Base-by-base conservation (phyloP, 768 basidiomycete genomes). In the Leccinum ochraceum region DNA sequence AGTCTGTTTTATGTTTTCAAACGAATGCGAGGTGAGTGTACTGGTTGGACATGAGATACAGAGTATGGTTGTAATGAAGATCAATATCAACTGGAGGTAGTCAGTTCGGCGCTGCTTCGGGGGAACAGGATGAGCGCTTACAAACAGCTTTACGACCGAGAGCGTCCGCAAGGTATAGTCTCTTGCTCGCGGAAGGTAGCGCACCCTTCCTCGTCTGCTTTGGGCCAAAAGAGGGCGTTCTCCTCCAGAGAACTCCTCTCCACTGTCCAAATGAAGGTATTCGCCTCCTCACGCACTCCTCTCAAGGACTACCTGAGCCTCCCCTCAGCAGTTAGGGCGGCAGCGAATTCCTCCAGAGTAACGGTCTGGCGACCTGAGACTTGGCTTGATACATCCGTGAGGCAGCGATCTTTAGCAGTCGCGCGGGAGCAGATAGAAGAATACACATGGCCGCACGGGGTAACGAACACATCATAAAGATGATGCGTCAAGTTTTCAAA, bases 41-140 rank as follows among this genome's bases (percentile, higher is more conserved):
- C 79, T 85, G 6, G 89, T 89, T 1, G 90, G 90, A 14, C 80
- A 83, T 3, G 85, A 83, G 58, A 92, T 77, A 30, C 80, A 81
- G 37, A 90, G 72, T 67, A 92, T 89, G 2, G 90, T 92, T 0
- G 87, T 88, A 55, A 91, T 62, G 67, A 92, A 90, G 64, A 90
- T 89, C 59, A 92, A 75, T 83, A 91, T 88, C 55, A 63, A 90
- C 86, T 86, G 68, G 51, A 32, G 55, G 9, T 30, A 9, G 32
- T 65, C 48, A 68, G 63, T 17, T 9, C 56, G 22, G 46, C 6
- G 26, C 32, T 10, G 1, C 30, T 32, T 39, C 49, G n/a, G 30
- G 10, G 51, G 9, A 20, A 53, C n/a, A 13, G 17, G 16, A 50
- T 46, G 4, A 24, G 7, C 0, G 61, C 78, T 57, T 51, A 86